Percentiles rank a stretch among this genome's conserved stretches.
Evolutionary conservation across 1,284 basidiomycete genomes (phyloP).

Genomic region (Ustilago shanxiensis): DNA sequence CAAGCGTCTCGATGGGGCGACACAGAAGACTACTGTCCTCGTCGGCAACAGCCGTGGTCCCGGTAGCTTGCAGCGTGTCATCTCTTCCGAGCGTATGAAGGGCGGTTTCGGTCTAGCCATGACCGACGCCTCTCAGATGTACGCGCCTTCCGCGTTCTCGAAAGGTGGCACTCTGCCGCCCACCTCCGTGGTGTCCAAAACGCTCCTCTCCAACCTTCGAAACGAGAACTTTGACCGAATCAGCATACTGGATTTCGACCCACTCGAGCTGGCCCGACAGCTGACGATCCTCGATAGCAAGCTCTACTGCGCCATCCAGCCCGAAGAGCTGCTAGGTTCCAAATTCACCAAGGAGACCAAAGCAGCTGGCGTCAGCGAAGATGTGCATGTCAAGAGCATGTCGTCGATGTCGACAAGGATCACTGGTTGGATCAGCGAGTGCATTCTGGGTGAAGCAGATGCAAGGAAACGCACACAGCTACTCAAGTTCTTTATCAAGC

Average conservation of each 20-base stretch:
- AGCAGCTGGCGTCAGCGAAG: constrained; percentile 37
- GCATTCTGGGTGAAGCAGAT: constrained; percentile 71
- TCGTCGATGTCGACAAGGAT: constrained; percentile 71
- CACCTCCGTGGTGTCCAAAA: constrained; percentile 84
- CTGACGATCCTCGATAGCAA: constrained; percentile 69
- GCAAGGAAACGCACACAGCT: constrained; percentile 69
- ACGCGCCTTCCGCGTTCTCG: constrained; percentile 49
- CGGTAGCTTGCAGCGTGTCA: constrained; percentile 62
- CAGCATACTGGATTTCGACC: constrained; percentile 86
- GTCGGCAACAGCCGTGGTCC: constrained; percentile 49
- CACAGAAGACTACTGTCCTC: constrained; percentile 47
- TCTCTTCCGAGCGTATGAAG: constrained; percentile 68
- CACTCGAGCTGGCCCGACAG: constrained; percentile 77
- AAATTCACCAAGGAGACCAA: constrained; percentile 66
- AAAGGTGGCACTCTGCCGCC: constrained; percentile 67
- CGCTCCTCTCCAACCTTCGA: constrained; percentile 74
- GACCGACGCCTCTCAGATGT: constrained; percentile 59
- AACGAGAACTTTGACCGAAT: constrained; percentile 74
- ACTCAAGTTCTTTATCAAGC: constrained; percentile 72
- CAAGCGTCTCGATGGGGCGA: constrained; percentile 45
- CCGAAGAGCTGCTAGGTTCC: constrained; percentile 71
- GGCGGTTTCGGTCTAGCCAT: constrained; percentile 30
- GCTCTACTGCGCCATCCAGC: constrained; percentile 68
- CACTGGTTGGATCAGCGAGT: constrained; percentile 72
- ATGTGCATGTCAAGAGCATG: constrained; percentile 70